Base-by-base conservation (phyloP, 106 monocot species). In the Allium cepa region DNA sequence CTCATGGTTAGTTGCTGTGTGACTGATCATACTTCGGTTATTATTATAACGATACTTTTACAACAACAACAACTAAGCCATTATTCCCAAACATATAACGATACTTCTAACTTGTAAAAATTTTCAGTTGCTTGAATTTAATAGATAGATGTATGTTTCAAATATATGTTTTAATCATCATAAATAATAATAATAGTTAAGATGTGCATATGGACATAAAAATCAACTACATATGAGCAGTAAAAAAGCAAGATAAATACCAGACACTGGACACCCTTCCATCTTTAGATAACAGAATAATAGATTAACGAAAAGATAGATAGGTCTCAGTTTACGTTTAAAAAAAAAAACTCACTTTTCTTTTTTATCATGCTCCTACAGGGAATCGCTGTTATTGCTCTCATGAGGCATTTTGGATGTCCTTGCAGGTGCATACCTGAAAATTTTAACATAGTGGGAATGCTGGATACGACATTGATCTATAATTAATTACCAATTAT, bases 331-430 rank as follows among this genome's bases (percentile, higher is more conserved):
- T 11, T 9, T 65, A 17, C 50, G 3, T 49, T 64, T 22, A 0
- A 1, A 22, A 22, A 22, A 3, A 13, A 46, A 46, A 10, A 11
- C 10, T 45, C 10, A n/a, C 9, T 49, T 65, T 49, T 1, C 2
- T 0, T 3, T 64, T 63, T 64, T 50, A 16, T n/a, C n/a, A n/a
- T 49, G 10, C 57, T 18, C 56, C 8, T 57, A 50, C 65, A 89
- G 88, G 89, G 83, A 70, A 72, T 86, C n/a, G 86, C 93, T 68
- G 86, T 93, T 1, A 81, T 93, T 73, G 93, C 93, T 70, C 88
- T 93, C 71, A 13, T 93, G 63, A 81, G 93, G 77, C 89, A 93
- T 79, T 93, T 93, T 75, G 93, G 93, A 46, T 93, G 93, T 71
- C n/a, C 56, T 81, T 93, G 93, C 72, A 81, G 93, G 93, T 88